phyloP scores from a whole-genome alignment of 768 basidiomycete genomes.

The Suillus spraguei region DNA sequence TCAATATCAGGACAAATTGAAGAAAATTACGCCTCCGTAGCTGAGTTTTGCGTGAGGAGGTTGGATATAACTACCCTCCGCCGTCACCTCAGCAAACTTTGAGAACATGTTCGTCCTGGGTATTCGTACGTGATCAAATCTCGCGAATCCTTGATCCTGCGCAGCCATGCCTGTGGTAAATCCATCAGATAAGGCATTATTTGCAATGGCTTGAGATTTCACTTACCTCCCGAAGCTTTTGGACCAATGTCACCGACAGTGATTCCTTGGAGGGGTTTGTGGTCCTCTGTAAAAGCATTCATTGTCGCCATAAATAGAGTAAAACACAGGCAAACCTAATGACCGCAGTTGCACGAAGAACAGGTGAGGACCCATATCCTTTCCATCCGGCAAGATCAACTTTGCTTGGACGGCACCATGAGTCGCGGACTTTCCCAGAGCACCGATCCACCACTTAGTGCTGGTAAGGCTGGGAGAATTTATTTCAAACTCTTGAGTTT shows the following conservation, averaged over 20 bases:
- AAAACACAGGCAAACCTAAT: slow-evolving; percentile 41
- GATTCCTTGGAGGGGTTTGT: slow-evolving; percentile 61
- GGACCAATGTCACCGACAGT: slow-evolving; percentile 67
- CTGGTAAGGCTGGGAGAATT: slow-evolving; percentile 76
- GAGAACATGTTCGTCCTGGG: slow-evolving; percentile 75
- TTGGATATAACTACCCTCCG: slow-evolving; percentile 62
- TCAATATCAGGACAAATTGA: not conserved
- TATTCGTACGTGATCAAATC: slow-evolving; percentile 65
- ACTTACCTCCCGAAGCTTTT: slow-evolving; percentile 36
- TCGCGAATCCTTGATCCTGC: slow-evolving; percentile 69
- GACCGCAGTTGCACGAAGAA: slow-evolving; percentile 75
- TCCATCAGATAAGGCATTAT: not conserved
- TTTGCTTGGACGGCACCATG: slow-evolving; percentile 80
- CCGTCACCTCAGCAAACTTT: slow-evolving; percentile 69
- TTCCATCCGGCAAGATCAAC: slow-evolving; percentile 61
- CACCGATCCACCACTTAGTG: slow-evolving; percentile 85
- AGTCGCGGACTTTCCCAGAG: slow-evolving; percentile 68
- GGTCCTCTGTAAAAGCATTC: slow-evolving; percentile 47
- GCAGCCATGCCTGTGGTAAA: slow-evolving; percentile 47
- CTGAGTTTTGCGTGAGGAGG: slow-evolving; percentile 76
- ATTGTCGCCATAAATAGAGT: not conserved
- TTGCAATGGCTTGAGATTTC: not conserved
- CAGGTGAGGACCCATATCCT: slow-evolving; percentile 70
- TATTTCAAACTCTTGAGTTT: slow-evolving; percentile 70
- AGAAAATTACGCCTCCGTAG: slow-evolving; percentile 65